These are phyloP conservation scores for Phytophthora multivora DNA, from an alignment of 352 stramenopile species.

Conservation along the genomic window DNA sequence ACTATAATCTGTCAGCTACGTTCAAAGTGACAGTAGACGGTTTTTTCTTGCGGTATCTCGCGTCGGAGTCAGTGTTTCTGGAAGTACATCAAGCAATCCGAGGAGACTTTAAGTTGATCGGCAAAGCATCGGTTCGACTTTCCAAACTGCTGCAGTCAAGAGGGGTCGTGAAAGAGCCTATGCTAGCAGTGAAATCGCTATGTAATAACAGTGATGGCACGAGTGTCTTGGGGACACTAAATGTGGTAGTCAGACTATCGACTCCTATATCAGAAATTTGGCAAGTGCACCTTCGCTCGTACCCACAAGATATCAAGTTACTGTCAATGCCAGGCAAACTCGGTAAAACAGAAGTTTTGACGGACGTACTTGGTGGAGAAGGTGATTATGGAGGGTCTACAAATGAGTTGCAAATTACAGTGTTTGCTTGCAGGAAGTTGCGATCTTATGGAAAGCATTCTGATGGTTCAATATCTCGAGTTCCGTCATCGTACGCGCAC, in stretches of 20 bases:
- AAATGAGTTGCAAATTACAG: slow-evolving; percentile 74
- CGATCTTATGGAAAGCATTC: slow-evolving; percentile 52
- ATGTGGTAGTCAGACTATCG: slow-evolving; percentile 86
- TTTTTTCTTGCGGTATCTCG: slow-evolving; percentile 92
- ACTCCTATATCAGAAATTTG: slow-evolving; percentile 92
- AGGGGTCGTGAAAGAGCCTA: slow-evolving; percentile 72
- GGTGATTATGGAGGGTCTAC: slow-evolving; percentile 22
- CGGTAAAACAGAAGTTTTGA: neutral
- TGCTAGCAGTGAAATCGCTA: slow-evolving; percentile 50
- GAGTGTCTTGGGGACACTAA: slow-evolving; percentile 66
- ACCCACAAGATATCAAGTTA: slow-evolving; percentile 82
- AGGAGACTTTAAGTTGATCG: slow-evolving; percentile 90
- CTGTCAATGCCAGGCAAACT: slow-evolving; percentile 33
- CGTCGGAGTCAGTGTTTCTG: slow-evolving; percentile 84
- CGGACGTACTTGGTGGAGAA: slow-evolving; percentile 23
- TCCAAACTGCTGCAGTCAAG: slow-evolving; percentile 73
- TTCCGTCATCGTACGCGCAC: slow-evolving; percentile 85
- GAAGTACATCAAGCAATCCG: slow-evolving; percentile 90
- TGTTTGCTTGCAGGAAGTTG: slow-evolving; percentile 70
- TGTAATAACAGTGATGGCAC: slow-evolving; percentile 25
- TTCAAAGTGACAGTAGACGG: slow-evolving; percentile 94
- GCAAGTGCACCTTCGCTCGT: slow-evolving; percentile 88
- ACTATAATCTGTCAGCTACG: slow-evolving; percentile 92
- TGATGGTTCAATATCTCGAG: slow-evolving; percentile 29
- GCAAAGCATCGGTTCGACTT: slow-evolving; percentile 67